Conservation (phyloP, 305 asterid genomes). For the Plantago lanceolata region DNA sequence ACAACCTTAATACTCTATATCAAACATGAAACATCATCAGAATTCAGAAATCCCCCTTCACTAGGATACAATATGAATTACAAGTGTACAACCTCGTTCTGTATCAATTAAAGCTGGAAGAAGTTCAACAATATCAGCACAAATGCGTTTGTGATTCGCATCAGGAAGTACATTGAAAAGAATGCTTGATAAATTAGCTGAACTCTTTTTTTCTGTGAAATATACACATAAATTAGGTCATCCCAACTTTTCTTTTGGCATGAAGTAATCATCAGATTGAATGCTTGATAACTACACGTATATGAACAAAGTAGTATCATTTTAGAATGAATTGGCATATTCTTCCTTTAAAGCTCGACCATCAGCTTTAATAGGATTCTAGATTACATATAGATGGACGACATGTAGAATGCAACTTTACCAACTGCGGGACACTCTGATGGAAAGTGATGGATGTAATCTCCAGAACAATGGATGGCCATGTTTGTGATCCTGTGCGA, state of each 20-base stretch:
- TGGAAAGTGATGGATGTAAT: background rate
- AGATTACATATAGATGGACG: background rate
- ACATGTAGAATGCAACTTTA: background rate
- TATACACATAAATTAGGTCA: slow-evolving; percentile 6
- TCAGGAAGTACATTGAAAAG: background rate
- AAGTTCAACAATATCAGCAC: background rate
- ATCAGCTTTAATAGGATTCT: slow-evolving; percentile 1
- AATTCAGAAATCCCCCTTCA: background rate
- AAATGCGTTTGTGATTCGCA: background rate
- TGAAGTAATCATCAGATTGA: background rate
- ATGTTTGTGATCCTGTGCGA: slow-evolving; percentile 15
- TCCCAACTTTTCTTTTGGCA: background rate
- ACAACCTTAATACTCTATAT: background rate
- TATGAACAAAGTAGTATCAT: slow-evolving; percentile 3
- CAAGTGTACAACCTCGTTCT: background rate
- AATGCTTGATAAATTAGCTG: too few relatives aligned
- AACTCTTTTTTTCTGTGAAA: background rate
- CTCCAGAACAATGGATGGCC: background rate
- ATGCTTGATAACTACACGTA: background rate
- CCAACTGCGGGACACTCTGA: background rate
- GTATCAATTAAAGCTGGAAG: background rate
- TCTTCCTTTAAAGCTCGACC: background rate
- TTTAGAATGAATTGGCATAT: background rate
- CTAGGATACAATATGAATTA: background rate
- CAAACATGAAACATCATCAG: too few relatives aligned